These are phyloP conservation scores for Botryotinia calthae DNA, from an alignment of 2,329 filamentous ascomycete species.

Conservation along the genomic window DNA sequence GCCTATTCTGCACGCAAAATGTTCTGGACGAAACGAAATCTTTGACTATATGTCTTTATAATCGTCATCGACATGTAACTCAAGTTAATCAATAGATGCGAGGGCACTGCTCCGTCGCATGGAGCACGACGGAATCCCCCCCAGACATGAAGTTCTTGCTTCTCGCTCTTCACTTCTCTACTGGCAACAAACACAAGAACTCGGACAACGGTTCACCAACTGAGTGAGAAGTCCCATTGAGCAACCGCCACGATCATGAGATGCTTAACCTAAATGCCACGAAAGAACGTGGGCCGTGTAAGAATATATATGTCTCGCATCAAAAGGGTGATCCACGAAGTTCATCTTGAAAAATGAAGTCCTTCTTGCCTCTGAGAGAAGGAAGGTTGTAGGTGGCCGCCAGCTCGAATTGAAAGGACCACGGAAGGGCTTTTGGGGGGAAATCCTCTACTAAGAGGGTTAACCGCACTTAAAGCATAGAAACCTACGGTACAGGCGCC, in stretches of 20 bases:
- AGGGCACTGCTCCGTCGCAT: not conserved
- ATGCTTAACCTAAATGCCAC: too few species aligned
- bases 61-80: not conserved
- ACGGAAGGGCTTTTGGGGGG: not conserved
- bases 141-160: not conserved
- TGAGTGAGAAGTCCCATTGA: not conserved
- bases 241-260: not conserved
- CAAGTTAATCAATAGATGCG: not conserved
- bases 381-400: not conserved
- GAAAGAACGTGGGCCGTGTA: not conserved
- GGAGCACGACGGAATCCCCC: not conserved
- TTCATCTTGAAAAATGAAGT: not conserved
- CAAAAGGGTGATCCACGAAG: not conserved
- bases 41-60: not conserved
- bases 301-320: not conserved
- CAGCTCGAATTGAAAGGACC: not conserved
- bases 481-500: not conserved
- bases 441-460: not conserved
- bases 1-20: not conserved
- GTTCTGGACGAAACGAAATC: not conserved
- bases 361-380: not conserved
- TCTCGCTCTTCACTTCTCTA: not conserved
- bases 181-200: not conserved
- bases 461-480: not conserved
- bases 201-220: not conserved